Evolutionary conservation across 2,329 filamentous ascomycete genomes (phyloP).

Genomic region (Colletotrichum filicis): DNA sequence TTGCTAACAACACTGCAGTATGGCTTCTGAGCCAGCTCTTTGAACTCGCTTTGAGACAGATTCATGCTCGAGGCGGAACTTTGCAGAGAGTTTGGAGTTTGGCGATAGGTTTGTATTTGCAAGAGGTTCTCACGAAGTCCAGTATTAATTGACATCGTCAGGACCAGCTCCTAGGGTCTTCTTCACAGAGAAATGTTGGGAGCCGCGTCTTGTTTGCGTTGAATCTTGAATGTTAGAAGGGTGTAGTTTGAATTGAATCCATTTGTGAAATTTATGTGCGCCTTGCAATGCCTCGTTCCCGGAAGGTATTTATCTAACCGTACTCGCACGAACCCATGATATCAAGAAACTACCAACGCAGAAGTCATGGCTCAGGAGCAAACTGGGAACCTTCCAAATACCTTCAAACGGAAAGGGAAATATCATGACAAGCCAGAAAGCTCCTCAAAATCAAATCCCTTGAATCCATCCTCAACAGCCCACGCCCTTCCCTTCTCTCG

Average conservation of each 20-base stretch:
- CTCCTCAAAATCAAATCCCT: slow-evolving; percentile 69
- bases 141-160: too few relatives aligned
- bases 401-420: too few relatives aligned
- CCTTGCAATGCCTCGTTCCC: neutral
- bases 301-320: neutral
- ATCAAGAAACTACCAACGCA: neutral
- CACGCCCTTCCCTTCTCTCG: slow-evolving; percentile 72
- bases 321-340: neutral
- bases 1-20: neutral
- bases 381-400: neutral
- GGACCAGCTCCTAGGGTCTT: too few relatives aligned
- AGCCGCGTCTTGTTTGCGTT: too few relatives aligned
- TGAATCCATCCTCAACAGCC: slow-evolving; percentile 89
- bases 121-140: too few relatives aligned
- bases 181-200: too few relatives aligned
- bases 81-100: neutral
- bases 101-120: neutral
- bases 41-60: neutral
- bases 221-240: neutral
- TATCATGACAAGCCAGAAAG: slow-evolving; percentile 21
- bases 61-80: neutral
- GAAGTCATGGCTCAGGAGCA: neutral
- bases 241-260: neutral
- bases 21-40: neutral
- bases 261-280: neutral